Base-by-base conservation (phyloP, 129 eudicot species). In the Sambucus nigra region DNA sequence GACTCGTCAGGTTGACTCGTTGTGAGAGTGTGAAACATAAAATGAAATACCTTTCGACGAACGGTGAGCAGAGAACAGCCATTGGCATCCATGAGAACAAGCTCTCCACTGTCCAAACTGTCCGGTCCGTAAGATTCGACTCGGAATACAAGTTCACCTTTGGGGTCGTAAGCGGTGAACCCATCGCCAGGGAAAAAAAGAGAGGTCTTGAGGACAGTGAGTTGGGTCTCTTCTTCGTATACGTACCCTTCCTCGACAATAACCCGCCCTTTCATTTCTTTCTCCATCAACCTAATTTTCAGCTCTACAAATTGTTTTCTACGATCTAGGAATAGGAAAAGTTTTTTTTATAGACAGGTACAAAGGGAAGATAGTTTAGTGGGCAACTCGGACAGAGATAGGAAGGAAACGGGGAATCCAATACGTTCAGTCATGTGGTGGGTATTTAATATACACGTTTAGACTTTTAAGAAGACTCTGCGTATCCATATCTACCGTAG, bases 141-240 rank as follows among this genome's bases (percentile, higher is more conserved):
- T 16, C 75, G 80, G 47, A 74, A 74, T 13, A 57, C 27, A 51
- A 74, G 48, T 2, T 39, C 55, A 10, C 80, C 80, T 2, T 38
- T 51, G 31, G 28, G 10, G 38, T 69, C 66, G 44, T 68, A 69
- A 7, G 58, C 80, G 22, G 51, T n/a, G 70, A 63, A 74, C 24
- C 80, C 75, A 18, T 74, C 80, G 24, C 80, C 80, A 4, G 74
- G 29, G 62, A 70, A 57, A 46, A 69, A 74, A 11, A 68, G 57
- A 14, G 71, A 74, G 5, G 67, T 74, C 25, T 64, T 74, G 26
- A 33, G 29, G 16, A 74, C 59, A 0, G 80, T 74, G 49, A 68
- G 63, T 22, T 74, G 67, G 8, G 60, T 73, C 18, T 67, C 75
- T 47, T 61, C 70, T 14, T 23, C 46, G 42, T 5, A 44, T 5